phyloP scores from a whole-genome alignment of 768 basidiomycete species.

The Mycena crocata region DNA sequence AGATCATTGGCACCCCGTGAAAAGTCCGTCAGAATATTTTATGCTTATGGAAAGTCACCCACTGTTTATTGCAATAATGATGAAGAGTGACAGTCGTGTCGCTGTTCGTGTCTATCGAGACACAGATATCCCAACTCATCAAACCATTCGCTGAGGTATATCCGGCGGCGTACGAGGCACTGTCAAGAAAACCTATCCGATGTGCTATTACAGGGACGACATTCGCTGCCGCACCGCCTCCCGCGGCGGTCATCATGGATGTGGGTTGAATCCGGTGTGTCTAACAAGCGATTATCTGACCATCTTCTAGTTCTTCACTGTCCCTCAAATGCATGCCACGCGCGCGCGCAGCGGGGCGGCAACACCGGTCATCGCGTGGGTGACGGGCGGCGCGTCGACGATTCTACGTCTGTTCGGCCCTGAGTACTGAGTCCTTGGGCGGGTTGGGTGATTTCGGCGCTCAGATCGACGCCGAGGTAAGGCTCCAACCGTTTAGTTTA shows the following conservation, averaged over 20 bases:
- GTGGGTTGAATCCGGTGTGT: neutral
- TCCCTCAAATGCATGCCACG: slow-evolving; percentile 16
- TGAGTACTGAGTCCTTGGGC: too few species aligned
- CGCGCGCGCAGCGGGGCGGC: slow-evolving; percentile 4
- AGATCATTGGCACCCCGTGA: too few species aligned
- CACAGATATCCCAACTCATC: slow-evolving; percentile 5
- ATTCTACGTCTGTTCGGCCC: slow-evolving; percentile 16
- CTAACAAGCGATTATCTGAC: neutral
- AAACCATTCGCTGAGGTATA: slow-evolving; percentile 19
- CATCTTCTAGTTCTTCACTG: slow-evolving; percentile 11
- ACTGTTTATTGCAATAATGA: too few species aligned
- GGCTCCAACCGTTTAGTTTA: too few species aligned
- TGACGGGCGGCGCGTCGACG: slow-evolving; percentile 7
- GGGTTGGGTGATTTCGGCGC: too few species aligned
- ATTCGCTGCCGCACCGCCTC: slow-evolving; percentile 10
- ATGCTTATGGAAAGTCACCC: too few species aligned
- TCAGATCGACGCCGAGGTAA: too few species aligned
- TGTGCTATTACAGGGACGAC: slow-evolving; percentile 6
- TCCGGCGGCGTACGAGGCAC: neutral
- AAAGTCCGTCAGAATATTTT: too few species aligned
- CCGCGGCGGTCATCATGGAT: slow-evolving; percentile 14
- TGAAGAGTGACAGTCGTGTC: too few species aligned
- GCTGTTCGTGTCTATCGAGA: slow-evolving; percentile 3
- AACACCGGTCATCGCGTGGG: neutral
- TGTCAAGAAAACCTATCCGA: slow-evolving; percentile 3